Conservation (phyloP, 116 monocot species). For the Cymodocea nodosa region DNA sequence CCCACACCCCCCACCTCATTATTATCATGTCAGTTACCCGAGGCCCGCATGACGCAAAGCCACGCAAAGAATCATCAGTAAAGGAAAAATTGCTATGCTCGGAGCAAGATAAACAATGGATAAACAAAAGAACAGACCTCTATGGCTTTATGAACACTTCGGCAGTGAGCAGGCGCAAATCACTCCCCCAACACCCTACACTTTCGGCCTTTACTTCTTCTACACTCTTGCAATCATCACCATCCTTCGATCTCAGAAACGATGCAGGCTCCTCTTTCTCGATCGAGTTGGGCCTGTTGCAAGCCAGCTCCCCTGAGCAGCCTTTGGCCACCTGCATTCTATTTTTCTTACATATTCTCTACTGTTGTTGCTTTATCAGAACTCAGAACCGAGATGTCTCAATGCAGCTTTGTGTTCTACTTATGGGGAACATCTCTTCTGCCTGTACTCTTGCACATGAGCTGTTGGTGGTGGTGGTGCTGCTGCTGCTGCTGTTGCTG, state of each 20-base stretch:
- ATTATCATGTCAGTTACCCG: background rate
- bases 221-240: background rate
- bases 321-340: background rate
- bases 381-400: constrained; percentile 19
- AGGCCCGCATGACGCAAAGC: constrained; percentile 2
- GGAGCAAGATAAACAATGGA: too few species aligned
- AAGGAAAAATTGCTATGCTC: too few species aligned
- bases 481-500: background rate
- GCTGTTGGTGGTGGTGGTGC: background rate
- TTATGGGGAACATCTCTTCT: constrained; percentile 38
- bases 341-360: background rate
- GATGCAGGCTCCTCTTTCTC: too few species aligned
- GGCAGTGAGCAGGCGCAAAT: background rate
- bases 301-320: background rate
- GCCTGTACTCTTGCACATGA: constrained; percentile 26
- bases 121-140: too few species aligned
- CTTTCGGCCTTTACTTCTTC: background rate
- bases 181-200: background rate
- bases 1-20: background rate
- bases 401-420: constrained; percentile 37
- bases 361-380: constrained; percentile 10
- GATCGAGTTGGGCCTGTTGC: too few species aligned
- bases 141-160: too few species aligned
- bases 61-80: background rate
- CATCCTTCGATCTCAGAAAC: too few species aligned